Percentiles rank a stretch among this genome's conserved stretches.
Conservation (phyloP, 2,329 filamentous ascomycete species). For the Diaporthe sp. region DNA sequence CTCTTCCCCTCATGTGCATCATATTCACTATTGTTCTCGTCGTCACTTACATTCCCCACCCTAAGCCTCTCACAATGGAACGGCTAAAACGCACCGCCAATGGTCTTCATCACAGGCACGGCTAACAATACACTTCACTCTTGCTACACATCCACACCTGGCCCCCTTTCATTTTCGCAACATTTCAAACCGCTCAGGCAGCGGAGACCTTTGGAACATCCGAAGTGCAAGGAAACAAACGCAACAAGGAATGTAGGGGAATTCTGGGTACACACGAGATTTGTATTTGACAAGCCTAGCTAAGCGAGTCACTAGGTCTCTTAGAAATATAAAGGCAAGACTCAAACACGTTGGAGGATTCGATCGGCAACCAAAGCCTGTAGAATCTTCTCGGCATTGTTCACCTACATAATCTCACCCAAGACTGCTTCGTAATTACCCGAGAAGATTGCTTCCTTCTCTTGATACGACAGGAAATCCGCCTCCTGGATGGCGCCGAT, state of each 20-base stretch:
- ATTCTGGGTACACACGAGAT: not conserved
- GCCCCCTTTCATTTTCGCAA: not conserved
- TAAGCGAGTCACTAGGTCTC: no score
- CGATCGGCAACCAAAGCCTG: no score
- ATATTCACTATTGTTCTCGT: conserved; percentile 43
- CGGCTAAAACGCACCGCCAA: not conserved
- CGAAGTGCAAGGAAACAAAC: not conserved
- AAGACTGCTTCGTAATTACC: not conserved
- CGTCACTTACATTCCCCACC: conserved; percentile 40
- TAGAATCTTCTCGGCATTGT: not conserved
- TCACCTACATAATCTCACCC: not conserved
- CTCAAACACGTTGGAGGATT: not conserved
- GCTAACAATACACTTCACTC: not conserved
- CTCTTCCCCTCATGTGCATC: conserved; percentile 45
- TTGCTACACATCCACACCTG: not conserved
- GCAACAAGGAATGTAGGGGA: not conserved
- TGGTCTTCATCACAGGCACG: not conserved
- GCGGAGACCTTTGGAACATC: not conserved
- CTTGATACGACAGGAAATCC: not conserved
- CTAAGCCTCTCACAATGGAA: conserved; percentile 6
- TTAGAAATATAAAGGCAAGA: not conserved
- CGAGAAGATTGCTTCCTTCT: not conserved
- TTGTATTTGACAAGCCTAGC: not conserved
- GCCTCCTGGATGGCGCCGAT: conserved; percentile 2
- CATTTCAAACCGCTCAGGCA: not conserved